Evolutionary conservation across 768 basidiomycete species (phyloP).

Genomic region (Trametes punicea): DNA sequence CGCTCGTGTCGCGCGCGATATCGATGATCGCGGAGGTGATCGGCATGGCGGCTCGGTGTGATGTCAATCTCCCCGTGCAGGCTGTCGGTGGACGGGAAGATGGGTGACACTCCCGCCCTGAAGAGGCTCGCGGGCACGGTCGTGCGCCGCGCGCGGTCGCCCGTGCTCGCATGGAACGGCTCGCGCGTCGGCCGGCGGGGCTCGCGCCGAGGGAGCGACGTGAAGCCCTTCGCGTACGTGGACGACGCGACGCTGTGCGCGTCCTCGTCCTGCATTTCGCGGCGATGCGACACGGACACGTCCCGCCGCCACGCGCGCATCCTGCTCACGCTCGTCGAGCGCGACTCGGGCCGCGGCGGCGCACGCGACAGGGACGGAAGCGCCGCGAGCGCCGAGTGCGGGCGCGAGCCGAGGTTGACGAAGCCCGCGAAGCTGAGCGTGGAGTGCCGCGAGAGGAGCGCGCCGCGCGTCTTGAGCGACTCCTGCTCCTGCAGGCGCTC

Average conservation of each 20-base stretch:
- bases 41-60: neutral
- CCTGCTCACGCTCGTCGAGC: constrained; percentile 18
- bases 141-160: neutral
- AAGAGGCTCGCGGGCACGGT: constrained; percentile 16
- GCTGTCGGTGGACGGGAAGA: neutral
- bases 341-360: neutral
- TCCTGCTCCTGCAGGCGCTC: constrained; percentile 22
- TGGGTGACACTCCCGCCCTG: constrained; percentile 5
- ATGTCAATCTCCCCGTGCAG: neutral
- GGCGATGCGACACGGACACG: neutral
- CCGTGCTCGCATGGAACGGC: constrained; percentile 9
- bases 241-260: constrained; percentile 5
- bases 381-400: neutral
- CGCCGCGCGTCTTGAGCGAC: constrained; percentile 3
- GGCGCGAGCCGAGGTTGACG: constrained; percentile 9
- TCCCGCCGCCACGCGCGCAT: constrained; percentile 17
- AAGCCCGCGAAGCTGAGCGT: constrained; percentile 15
- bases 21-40: neutral
- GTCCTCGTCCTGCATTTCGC: constrained; percentile 2
- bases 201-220: neutral
- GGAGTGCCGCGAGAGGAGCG: constrained; percentile 15
- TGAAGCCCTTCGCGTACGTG: constrained; percentile 1
- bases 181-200: constrained; percentile 19
- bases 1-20: neutral
- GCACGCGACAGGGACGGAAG: neutral